Percentiles rank a stretch among this genome's conserved stretches.
phyloP scores from a whole-genome alignment of 768 basidiomycete species.

The Ramaria sp. region DNA sequence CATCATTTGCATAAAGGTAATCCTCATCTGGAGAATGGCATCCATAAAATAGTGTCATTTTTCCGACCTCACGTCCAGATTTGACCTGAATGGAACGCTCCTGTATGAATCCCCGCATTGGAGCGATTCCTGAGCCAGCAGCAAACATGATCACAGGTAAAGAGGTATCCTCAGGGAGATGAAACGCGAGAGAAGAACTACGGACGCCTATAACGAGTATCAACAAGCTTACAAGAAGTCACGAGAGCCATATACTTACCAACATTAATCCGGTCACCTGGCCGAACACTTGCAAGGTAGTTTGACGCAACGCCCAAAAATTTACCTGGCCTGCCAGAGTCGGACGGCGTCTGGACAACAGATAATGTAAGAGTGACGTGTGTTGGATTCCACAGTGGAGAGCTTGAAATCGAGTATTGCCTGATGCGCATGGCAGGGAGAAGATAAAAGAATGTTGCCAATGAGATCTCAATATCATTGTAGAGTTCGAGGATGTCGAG shows the following conservation, averaged over 20 bases:
- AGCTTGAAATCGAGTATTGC: constrained; percentile 42
- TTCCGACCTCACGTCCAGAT: constrained; percentile 30
- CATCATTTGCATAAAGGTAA: constrained; percentile 30
- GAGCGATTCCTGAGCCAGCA: constrained; percentile 37
- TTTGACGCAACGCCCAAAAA: constrained; percentile 39
- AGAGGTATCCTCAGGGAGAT: constrained; percentile 28
- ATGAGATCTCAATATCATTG: constrained; percentile 24
- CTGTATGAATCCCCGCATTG: constrained; percentile 41
- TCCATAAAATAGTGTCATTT: constrained; percentile 35
- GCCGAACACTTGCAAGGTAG: constrained; percentile 28
- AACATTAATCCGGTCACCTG: constrained; percentile 33
- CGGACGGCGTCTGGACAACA: constrained; percentile 28
- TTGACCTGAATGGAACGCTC: constrained; percentile 35
- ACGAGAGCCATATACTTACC: constrained; percentile 7
- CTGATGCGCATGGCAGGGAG: constrained; percentile 37
- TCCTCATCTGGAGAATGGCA: constrained; percentile 32
- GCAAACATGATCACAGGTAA: constrained; percentile 35
- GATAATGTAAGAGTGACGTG: constrained; percentile 35
- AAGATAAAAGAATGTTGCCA: constrained; percentile 28
- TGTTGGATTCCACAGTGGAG: constrained; percentile 32
- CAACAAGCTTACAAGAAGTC: not conserved
- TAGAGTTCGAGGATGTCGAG: constrained; percentile 31
- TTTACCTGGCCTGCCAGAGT: constrained; percentile 21
- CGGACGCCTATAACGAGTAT: constrained; percentile 19
- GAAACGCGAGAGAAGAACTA: constrained; percentile 29